phyloP scores from a whole-genome alignment of 176 grass and related monocot species.

The Cymbopogon citratus region DNA sequence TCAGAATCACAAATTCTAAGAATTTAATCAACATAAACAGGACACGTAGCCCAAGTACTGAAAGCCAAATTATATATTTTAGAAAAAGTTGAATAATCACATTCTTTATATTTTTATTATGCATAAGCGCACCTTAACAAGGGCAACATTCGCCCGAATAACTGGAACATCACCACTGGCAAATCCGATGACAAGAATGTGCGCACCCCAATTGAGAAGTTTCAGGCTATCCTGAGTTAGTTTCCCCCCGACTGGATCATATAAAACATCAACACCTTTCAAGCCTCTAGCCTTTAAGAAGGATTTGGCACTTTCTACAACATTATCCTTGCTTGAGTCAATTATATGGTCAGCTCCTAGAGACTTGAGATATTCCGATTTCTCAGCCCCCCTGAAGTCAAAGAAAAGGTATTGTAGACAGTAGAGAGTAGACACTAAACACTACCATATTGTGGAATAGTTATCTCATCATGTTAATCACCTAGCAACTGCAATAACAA shows the following conservation, averaged over 20 bases:
- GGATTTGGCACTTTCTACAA: constrained; percentile 70
- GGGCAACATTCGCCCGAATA: constrained; percentile 79
- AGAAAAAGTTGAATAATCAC: background rate
- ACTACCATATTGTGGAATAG: background rate
- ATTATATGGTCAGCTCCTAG: constrained; percentile 84
- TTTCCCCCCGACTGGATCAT: constrained; percentile 93
- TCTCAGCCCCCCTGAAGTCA: constrained; percentile 58
- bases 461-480: constrained; percentile 23
- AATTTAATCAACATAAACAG: background rate
- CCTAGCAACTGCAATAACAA: constrained; percentile 91
- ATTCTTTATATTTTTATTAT: background rate
- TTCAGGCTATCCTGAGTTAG: constrained; percentile 87
- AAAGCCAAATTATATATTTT: background rate
- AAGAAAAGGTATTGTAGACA: constrained; percentile 2
- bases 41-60: background rate
- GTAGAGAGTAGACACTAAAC: background rate
- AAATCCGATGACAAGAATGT: constrained; percentile 96
- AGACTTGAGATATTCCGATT: constrained; percentile 73
- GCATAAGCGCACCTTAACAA: constrained; percentile 65
- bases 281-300: constrained; percentile 82
- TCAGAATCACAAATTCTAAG: background rate
- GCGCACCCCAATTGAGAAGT: constrained; percentile 91
- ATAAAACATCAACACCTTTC: constrained; percentile 86
- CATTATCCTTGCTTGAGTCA: constrained; percentile 68
- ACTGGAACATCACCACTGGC: constrained; percentile 89